Conservation (phyloP, 2,329 filamentous ascomycete species). For the Raffaelea albimanens region DNA sequence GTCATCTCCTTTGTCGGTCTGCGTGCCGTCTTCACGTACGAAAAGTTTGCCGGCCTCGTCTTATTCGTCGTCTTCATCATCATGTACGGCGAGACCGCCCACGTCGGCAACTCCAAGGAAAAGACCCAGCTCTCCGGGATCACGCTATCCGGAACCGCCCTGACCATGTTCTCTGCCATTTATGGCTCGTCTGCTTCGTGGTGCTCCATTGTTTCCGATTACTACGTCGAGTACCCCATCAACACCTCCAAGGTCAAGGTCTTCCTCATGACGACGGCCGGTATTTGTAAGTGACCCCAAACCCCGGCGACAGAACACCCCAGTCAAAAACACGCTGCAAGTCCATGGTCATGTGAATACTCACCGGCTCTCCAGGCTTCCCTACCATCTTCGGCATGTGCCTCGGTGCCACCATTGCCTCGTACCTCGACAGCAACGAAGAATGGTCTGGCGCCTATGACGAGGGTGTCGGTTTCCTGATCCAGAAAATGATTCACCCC, state of each 20-base stretch:
- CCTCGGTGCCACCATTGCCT: slow-evolving; percentile 53
- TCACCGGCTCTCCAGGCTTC: slow-evolving; percentile 23
- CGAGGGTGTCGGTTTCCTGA: slow-evolving; percentile 45
- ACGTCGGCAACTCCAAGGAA: slow-evolving; percentile 28
- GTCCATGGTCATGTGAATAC: too few species aligned
- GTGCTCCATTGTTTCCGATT: slow-evolving; percentile 35
- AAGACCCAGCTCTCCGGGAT: slow-evolving; percentile 24
- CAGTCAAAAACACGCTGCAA: background rate
- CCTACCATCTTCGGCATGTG: slow-evolving; percentile 47
- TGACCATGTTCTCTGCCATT: slow-evolving; percentile 33
- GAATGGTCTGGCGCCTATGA: slow-evolving; percentile 46
- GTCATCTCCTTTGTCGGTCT: slow-evolving; percentile 43
- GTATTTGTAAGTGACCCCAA: slow-evolving; percentile 29
- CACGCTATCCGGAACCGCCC: slow-evolving; percentile 26
- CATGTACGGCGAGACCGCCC: slow-evolving; percentile 35
- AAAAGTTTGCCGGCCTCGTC: slow-evolving; percentile 38
- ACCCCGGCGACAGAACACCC: background rate
- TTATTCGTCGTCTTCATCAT: slow-evolving; percentile 39
- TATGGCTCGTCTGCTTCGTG: slow-evolving; percentile 41
- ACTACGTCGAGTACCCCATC: slow-evolving; percentile 37
- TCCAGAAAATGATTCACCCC: slow-evolving; percentile 48
- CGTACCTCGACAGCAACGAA: slow-evolving; percentile 43
- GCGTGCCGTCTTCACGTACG: slow-evolving; percentile 36
- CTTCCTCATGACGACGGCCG: slow-evolving; percentile 36
- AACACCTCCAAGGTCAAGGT: slow-evolving; percentile 34